These are phyloP conservation scores for Austroboletus niveus DNA, from an alignment of 1,284 basidiomycete species.

Conservation along the genomic window DNA sequence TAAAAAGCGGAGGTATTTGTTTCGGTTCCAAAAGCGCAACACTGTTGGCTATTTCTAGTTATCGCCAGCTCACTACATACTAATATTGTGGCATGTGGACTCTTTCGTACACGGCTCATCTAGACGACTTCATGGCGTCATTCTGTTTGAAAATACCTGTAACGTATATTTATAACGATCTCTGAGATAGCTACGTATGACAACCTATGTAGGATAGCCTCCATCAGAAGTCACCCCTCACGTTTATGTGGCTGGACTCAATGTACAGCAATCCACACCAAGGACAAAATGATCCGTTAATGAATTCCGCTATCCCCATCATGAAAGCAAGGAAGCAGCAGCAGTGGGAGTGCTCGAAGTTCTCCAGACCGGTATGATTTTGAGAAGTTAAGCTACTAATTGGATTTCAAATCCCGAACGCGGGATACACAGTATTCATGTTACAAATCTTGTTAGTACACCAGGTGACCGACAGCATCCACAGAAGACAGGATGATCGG, in stretches of 20 bases:
- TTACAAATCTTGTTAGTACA: conserved; percentile 48
- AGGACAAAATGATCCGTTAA: too few relatives aligned
- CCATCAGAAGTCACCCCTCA: too few relatives aligned
- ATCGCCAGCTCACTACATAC: background rate
- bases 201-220: too few relatives aligned
- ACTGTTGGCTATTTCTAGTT: background rate
- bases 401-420: too few relatives aligned
- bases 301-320: too few relatives aligned
- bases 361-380: too few relatives aligned
- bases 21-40: background rate
- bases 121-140: background rate
- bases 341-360: too few relatives aligned
- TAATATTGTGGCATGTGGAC: background rate
- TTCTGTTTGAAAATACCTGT: background rate
- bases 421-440: background rate
- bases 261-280: too few relatives aligned
- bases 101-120: background rate
- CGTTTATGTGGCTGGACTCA: too few relatives aligned
- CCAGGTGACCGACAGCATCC: conserved; percentile 62
- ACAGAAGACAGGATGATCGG: conserved; percentile 47
- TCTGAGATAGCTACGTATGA: too few relatives aligned
- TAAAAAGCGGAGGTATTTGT: conserved; percentile 3
- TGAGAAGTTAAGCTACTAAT: too few relatives aligned
- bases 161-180: background rate
- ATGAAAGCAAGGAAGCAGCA: too few relatives aligned